A percentile compares a stretch with the other conserved stretches of the same genome.
Evolutionary conservation across 1,284 basidiomycete genomes (phyloP).

Genomic region (Trametes pubescens): DNA sequence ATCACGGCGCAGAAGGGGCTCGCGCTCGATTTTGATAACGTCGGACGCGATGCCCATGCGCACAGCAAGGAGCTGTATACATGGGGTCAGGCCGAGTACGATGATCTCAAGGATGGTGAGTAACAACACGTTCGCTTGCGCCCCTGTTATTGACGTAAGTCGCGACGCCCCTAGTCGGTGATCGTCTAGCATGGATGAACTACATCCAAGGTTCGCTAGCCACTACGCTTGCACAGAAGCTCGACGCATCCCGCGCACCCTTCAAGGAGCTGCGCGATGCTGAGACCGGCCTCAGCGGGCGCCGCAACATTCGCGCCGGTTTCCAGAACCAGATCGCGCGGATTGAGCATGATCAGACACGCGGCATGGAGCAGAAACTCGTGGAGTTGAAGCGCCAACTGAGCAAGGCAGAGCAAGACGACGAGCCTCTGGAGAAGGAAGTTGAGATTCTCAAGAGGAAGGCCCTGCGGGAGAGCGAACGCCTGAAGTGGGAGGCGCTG

Average conservation of each 20-base stretch:
- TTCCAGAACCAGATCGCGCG: slow-evolving; percentile 67
- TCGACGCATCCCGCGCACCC: slow-evolving; percentile 68
- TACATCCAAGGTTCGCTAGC: slow-evolving; percentile 76
- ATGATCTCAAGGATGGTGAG: slow-evolving; percentile 80
- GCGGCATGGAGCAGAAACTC: slow-evolving; percentile 66
- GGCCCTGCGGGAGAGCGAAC: slow-evolving; percentile 74
- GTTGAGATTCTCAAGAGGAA: slow-evolving; percentile 76
- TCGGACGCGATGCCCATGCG: slow-evolving; percentile 68
- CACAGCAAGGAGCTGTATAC: slow-evolving; percentile 83
- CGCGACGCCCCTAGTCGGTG: slow-evolving; percentile 60
- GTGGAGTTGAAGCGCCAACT: slow-evolving; percentile 72
- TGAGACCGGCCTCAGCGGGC: slow-evolving; percentile 66
- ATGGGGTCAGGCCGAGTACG: slow-evolving; percentile 76
- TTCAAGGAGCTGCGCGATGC: slow-evolving; percentile 77
- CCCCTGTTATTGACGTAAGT: neutral
- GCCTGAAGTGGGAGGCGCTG: slow-evolving; percentile 77
- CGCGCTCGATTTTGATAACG: slow-evolving; percentile 71
- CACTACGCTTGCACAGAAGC: slow-evolving; percentile 60
- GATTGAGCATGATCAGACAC: slow-evolving; percentile 70
- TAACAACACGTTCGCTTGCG: neutral
- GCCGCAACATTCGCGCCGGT: slow-evolving; percentile 63
- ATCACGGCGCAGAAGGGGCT: slow-evolving; percentile 80
- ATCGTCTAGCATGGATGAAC: slow-evolving; percentile 80
- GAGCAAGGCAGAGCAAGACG: slow-evolving; percentile 67
- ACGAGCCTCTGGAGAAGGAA: slow-evolving; percentile 70